Base-by-base conservation (phyloP, 169 alveolate genomes). In the Eimeria sp. region DNA sequence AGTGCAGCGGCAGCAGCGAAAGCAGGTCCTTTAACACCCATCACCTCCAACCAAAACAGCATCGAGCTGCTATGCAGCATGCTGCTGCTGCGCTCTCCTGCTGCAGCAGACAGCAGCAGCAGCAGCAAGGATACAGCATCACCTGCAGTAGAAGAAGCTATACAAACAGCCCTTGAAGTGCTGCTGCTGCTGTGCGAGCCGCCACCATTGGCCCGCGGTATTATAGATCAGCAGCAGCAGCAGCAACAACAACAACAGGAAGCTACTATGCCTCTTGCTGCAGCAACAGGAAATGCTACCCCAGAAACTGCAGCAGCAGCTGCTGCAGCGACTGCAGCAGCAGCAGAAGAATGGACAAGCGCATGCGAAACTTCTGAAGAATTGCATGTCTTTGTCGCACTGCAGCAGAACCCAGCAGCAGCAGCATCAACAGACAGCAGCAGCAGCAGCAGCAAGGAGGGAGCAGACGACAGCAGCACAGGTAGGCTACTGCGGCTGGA, bases 161-260 rank as follows among this genome's bases (percentile, higher is more conserved):
- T 78, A 4, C 88, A 78, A 78, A 40, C 88, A 47, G 88, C 88
- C 5, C 65, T 78, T 11, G 88, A 78, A 20, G 88, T 78, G 88
- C 58, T 78, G 88, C 88, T 78, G 88, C 67, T 78, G 58, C 88
- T 78, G 57, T 78, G 88, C 65, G 88, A 78, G 88, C 88, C 88
- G 5, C 14, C 88, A 11, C 67, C 88, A 43, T 40, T 43, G 5
- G 88, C 45, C 49, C 34, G 57, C 22, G 63, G 6, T 4, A 27
- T 78, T 11, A 47, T 78, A 43, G 88, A 78, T 30, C 40, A 78
- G 88, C 67, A 78, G 88, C 88, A 78, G 88, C 58, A 78, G 88
- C 88, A 78, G 88, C 88, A 43, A 57, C 67, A 78, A 65, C 88
- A 78, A 65, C 58, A 78, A 65, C 88, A 78, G 88, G 63, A 40